Conservation (phyloP, 441 rosid genomes). For the Raphanus hybrid region DNA sequence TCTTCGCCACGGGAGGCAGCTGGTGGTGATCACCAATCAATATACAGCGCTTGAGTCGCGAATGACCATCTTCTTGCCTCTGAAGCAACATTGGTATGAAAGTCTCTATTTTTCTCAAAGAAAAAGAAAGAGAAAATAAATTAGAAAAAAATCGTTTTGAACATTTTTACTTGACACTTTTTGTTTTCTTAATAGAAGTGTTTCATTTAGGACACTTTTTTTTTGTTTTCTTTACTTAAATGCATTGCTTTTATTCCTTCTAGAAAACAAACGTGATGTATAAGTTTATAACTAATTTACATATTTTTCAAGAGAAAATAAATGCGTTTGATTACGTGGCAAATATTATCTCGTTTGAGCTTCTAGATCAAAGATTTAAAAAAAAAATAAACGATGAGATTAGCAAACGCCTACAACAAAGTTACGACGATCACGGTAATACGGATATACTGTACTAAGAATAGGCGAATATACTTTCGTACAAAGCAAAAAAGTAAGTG, state of each 20-base stretch:
- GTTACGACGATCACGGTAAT: not conserved
- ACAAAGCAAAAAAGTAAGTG: slow-evolving; percentile 7
- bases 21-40: slow-evolving; percentile 99
- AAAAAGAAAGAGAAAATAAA: no score
- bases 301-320: not conserved
- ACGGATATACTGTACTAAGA: slow-evolving; percentile 12
- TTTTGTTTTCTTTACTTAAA: no score
- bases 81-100: slow-evolving; percentile 99
- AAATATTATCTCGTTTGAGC: not conserved
- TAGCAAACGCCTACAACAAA: not conserved
- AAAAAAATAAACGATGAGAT: not conserved
- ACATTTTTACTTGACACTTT: no score
- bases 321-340: not conserved
- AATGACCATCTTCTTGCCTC: slow-evolving; percentile 97
- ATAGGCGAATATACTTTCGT: slow-evolving; percentile 29
- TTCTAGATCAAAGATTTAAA: not conserved
- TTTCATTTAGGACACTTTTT: no score
- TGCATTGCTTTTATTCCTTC: no score
- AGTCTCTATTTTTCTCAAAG: no score
- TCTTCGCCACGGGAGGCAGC: slow-evolving; percentile 98
- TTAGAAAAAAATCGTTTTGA: no score
- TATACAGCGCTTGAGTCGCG: slow-evolving; percentile 97
- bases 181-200: no score
- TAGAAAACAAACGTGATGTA: no score
- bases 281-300: no score